phyloP scores from a whole-genome alignment of 176 grass and related monocot species.

The Luzula sylvatica region DNA sequence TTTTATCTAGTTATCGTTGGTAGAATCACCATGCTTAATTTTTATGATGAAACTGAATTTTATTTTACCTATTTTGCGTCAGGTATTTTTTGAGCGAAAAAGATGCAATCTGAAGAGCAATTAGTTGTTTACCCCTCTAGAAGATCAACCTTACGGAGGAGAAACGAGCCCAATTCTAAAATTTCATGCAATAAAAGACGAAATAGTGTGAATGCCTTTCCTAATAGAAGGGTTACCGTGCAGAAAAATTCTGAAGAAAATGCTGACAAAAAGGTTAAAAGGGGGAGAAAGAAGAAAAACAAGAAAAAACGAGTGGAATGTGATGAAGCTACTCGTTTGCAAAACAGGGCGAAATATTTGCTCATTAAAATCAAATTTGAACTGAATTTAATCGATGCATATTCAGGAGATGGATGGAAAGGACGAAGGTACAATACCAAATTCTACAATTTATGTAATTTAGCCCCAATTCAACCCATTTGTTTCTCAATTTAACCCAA shows the following conservation, averaged over 20 bases:
- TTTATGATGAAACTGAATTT: constrained; percentile 5
- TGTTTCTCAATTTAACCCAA: not conserved
- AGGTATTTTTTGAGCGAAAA: constrained; percentile 18
- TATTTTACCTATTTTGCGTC: not conserved
- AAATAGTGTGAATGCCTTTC: constrained; percentile 23
- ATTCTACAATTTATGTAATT: constrained; percentile 15
- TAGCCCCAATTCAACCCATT: not conserved
- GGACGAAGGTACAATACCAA: constrained; percentile 62
- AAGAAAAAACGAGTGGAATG: constrained; percentile 38
- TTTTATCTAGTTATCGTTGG: not conserved
- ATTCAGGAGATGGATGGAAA: constrained; percentile 95
- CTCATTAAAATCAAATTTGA: constrained; percentile 78
- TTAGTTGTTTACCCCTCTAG: constrained; percentile 25
- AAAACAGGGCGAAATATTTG: constrained; percentile 70
- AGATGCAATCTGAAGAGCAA: constrained; percentile 49
- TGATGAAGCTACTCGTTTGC: constrained; percentile 68
- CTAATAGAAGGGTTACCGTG: constrained; percentile 30
- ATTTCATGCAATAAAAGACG: constrained; percentile 24
- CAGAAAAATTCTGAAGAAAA: constrained; percentile 35
- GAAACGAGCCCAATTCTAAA: constrained; percentile 18
- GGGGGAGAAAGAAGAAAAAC: constrained; percentile 35
- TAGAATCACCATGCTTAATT: no score
- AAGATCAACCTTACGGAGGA: constrained; percentile 27
- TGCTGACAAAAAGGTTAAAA: constrained; percentile 20
- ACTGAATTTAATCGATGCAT: constrained; percentile 91